These are phyloP conservation scores for Fusarium solani-melongenae DNA, from an alignment of 2,329 filamentous ascomycete genomes.

Conservation along the genomic window DNA sequence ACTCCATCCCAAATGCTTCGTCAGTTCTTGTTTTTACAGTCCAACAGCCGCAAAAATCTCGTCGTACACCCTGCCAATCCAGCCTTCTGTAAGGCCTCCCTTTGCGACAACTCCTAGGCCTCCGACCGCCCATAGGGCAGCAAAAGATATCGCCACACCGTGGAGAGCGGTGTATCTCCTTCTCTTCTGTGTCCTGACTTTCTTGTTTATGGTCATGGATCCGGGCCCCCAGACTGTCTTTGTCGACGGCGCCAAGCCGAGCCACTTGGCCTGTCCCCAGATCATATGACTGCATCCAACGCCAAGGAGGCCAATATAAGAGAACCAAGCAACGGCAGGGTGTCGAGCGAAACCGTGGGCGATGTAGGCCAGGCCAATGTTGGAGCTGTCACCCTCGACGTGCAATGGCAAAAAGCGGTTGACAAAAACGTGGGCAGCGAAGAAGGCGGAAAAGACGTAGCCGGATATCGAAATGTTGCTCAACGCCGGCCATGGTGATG, in stretches of 20 bases:
- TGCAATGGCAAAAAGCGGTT: conserved; percentile 81
- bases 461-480: conserved; percentile 79
- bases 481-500: conserved; percentile 72
- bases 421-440: conserved; percentile 77
- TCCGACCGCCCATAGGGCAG: conserved; percentile 82
- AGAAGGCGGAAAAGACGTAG: conserved; percentile 73
- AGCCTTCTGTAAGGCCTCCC: conserved; percentile 76
- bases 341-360: conserved; percentile 85
- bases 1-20: conserved; percentile 35
- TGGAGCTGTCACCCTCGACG: conserved; percentile 86
- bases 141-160: conserved; percentile 66
- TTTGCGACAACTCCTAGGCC: conserved; percentile 81
- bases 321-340: conserved; percentile 71
- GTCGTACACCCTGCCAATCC: conserved; percentile 85
- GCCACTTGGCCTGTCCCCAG: conserved; percentile 88
- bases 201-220: conserved; percentile 59
- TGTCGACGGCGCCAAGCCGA: conserved; percentile 70
- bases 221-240: conserved; percentile 58
- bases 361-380: conserved; percentile 85
- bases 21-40: conserved; percentile 35
- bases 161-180: conserved; percentile 80
- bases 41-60: conserved; percentile 60
- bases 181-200: conserved; percentile 65
- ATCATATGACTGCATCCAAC: conserved; percentile 81
- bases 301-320: conserved; percentile 75